A percentile compares a stretch with the other conserved stretches of the same genome.
These are phyloP conservation scores for Aspergillus leporis DNA, from an alignment of 495 filamentous ascomycete species.

Conservation along the genomic window DNA sequence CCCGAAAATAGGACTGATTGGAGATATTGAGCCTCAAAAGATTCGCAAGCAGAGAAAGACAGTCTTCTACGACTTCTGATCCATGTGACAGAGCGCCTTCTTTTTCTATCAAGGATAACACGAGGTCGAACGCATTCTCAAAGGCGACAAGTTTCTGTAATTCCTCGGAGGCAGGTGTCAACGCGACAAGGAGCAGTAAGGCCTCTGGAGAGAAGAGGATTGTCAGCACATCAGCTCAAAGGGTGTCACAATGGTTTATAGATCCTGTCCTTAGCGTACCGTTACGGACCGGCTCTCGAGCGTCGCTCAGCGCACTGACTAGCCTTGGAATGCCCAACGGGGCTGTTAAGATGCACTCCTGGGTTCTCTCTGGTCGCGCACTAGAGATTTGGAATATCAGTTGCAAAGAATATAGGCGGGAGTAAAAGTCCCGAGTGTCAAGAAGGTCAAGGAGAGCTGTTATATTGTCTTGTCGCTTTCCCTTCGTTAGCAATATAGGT, in stretches of 20 bases:
- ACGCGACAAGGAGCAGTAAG: conserved; percentile 65
- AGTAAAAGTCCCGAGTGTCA: conserved; percentile 87
- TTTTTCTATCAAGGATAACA: conserved; percentile 76
- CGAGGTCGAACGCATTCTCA: conserved; percentile 85
- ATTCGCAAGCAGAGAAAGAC: conserved; percentile 88
- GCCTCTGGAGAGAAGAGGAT: conserved; percentile 48
- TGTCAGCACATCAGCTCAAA: conserved; percentile 14
- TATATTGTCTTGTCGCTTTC: conserved; percentile 91
- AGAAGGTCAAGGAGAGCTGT: conserved; percentile 86
- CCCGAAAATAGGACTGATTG: conserved; percentile 92
- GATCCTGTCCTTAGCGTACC: conserved; percentile 50
- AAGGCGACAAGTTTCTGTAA: conserved; percentile 94
- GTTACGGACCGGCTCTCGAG: conserved; percentile 84
- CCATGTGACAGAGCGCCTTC: conserved; percentile 85
- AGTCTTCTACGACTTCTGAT: conserved; percentile 90
- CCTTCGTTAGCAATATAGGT: conserved; percentile 41
- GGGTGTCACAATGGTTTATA: not conserved
- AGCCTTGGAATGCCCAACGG: conserved; percentile 86
- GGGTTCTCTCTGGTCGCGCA: conserved; percentile 90
- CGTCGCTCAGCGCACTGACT: conserved; percentile 80
- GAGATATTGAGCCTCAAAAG: conserved; percentile 84
- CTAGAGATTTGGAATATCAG: conserved; percentile 81
- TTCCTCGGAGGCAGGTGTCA: conserved; percentile 72
- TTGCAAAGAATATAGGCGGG: conserved; percentile 88
- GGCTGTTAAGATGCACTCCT: conserved; percentile 89